Percentiles rank a stretch among this genome's conserved stretches.
These are phyloP conservation scores for Phyllachora maydis DNA, from an alignment of 2,329 filamentous ascomycete species.

Conservation along the genomic window DNA sequence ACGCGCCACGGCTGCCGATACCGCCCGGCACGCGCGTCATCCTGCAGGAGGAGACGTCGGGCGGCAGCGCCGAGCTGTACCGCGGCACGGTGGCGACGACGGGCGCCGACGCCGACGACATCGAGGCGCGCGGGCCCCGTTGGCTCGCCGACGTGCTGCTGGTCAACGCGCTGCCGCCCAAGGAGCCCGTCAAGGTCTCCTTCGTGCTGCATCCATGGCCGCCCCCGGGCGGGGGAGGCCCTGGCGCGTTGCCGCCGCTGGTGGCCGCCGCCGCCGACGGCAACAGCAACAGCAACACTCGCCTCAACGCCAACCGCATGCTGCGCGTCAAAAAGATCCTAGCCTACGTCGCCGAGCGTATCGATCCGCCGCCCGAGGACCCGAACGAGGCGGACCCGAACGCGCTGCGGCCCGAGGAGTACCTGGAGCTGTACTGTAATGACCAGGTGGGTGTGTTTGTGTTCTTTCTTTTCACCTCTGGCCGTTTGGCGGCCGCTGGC, in stretches of 20 bases:
- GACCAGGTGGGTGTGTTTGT: slow-evolving; percentile 44
- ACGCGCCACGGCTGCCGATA: slow-evolving; percentile 58
- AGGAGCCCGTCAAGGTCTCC: slow-evolving; percentile 92
- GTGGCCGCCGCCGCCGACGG: slow-evolving; percentile 54
- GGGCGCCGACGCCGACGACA: slow-evolving; percentile 55
- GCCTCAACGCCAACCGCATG: slow-evolving; percentile 94
- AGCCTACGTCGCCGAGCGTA: slow-evolving; percentile 76
- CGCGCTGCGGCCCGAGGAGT: slow-evolving; percentile 65
- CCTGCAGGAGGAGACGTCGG: slow-evolving; percentile 47
- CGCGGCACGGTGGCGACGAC: slow-evolving; percentile 68
- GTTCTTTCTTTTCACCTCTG: background rate
- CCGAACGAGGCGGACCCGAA: slow-evolving; percentile 35
- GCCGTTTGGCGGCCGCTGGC: background rate
- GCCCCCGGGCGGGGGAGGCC: too few relatives aligned
- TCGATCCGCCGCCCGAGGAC: slow-evolving; percentile 40
- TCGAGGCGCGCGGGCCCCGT: slow-evolving; percentile 72
- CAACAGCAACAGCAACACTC: too few relatives aligned
- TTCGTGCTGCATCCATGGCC: slow-evolving; percentile 75
- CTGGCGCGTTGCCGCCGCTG: slow-evolving; percentile 55
- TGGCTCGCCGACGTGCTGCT: slow-evolving; percentile 85
- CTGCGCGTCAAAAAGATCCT: slow-evolving; percentile 87
- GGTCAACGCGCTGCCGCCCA: slow-evolving; percentile 59
- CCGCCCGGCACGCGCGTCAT: slow-evolving; percentile 47
- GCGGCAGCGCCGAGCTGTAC: slow-evolving; percentile 67
- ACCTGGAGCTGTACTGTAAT: slow-evolving; percentile 87